These are phyloP conservation scores for Leishmania aethiopica DNA, from an alignment of 208 protist species.

Conservation along the genomic window DNA sequence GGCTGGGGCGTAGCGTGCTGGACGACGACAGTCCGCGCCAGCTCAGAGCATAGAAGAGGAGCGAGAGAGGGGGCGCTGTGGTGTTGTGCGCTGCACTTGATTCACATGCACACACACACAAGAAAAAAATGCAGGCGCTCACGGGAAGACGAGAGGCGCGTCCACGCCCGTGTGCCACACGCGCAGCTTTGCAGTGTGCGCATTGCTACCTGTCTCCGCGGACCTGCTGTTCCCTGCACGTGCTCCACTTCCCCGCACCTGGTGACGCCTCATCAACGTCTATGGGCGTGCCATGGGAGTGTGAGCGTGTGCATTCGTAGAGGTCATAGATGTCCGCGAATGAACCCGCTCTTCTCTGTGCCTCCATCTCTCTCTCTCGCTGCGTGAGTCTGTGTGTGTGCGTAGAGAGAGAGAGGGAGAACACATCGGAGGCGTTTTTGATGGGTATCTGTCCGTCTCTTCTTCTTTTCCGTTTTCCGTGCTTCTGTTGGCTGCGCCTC, in stretches of 20 bases:
- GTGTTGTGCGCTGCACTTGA: not conserved
- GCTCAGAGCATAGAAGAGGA: constrained; percentile 16
- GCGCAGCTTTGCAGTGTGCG: not conserved
- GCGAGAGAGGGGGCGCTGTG: not conserved
- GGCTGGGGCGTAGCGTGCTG: constrained; percentile 16
- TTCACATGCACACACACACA: not conserved
- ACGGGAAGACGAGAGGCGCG: not conserved
- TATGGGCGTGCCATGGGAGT: not conserved
- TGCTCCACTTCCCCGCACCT: not conserved
- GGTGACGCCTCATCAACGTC: not conserved
- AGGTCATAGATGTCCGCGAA: not conserved
- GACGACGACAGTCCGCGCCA: constrained; percentile 20
- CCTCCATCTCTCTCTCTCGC: not conserved
- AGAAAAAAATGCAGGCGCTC: not conserved
- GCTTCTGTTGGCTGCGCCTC: no score
- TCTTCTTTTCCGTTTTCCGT: not conserved
- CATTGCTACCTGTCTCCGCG: not conserved
- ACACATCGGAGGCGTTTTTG: not conserved
- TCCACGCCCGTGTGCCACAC: not conserved
- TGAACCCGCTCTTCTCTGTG: not conserved
- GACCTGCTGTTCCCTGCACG: not conserved
- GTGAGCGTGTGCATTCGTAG: not conserved
- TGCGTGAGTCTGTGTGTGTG: not conserved
- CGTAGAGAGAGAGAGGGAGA: not conserved
- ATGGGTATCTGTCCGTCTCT: not conserved